Conservation (phyloP, 2,329 filamentous ascomycete species). For the Pestalotiopsis sp. region DNA sequence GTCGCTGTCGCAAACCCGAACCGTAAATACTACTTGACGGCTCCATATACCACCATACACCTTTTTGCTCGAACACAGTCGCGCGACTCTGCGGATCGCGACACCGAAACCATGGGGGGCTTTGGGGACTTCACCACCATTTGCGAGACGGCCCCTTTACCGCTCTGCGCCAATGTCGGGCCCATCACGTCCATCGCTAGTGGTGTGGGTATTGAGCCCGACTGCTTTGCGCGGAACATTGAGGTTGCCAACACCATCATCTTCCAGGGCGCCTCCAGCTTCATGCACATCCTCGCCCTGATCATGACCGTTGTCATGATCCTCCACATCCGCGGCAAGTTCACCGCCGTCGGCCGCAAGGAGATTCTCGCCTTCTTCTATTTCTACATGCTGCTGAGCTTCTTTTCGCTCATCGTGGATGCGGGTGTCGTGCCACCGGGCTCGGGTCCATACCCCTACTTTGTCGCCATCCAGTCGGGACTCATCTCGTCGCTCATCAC, state of each 20-base stretch:
- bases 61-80: not conserved
- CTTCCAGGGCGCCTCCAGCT: slow-evolving; percentile 88
- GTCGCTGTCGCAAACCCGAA: not conserved
- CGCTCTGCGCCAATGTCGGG: slow-evolving; percentile 85
- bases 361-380: slow-evolving; percentile 93
- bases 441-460: slow-evolving; percentile 83
- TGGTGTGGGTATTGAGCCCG: slow-evolving; percentile 78
- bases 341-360: slow-evolving; percentile 86
- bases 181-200: slow-evolving; percentile 68
- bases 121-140: slow-evolving; percentile 91
- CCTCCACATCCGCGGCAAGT: slow-evolving; percentile 93
- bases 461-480: slow-evolving; percentile 84
- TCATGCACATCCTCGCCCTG: slow-evolving; percentile 89
- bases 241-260: slow-evolving; percentile 98
- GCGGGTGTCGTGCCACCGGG: slow-evolving; percentile 88
- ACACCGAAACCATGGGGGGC: slow-evolving; percentile 61
- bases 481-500: slow-evolving; percentile 84
- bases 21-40: not conserved
- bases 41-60: not conserved
- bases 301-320: slow-evolving; percentile 98
- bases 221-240: slow-evolving; percentile 93
- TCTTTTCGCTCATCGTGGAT: slow-evolving; percentile 87
- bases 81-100: not conserved
- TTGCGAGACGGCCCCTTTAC: slow-evolving; percentile 83
- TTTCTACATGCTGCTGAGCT: slow-evolving; percentile 87